Evolutionary conservation across 140 eudicot genomes (phyloP).

Genomic region (Stevia rebaudiana): DNA sequence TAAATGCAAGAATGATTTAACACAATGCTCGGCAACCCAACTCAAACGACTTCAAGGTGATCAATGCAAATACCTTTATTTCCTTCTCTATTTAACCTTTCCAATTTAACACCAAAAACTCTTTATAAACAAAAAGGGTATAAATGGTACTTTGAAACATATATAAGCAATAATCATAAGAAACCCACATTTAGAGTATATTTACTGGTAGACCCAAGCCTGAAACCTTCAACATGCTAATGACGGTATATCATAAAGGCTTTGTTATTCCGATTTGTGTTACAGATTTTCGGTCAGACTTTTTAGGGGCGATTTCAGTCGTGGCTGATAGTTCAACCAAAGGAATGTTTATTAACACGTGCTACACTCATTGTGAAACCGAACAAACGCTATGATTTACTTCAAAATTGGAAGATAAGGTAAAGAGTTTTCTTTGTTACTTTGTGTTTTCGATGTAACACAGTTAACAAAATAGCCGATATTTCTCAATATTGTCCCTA

Average conservation of each 20-base stretch:
- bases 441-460: neutral
- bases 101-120: neutral
- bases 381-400: conserved; percentile 23
- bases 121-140: too few relatives aligned
- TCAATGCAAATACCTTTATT: neutral
- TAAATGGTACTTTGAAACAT: neutral
- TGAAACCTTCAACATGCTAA: too few relatives aligned
- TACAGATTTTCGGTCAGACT: conserved; percentile 34
- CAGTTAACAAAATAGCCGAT: too few relatives aligned
- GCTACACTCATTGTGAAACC: conserved; percentile 38
- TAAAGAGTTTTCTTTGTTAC: neutral
- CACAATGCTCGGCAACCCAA: conserved; percentile 24
- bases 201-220: too few relatives aligned
- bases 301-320: conserved; percentile 17
- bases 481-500: too few relatives aligned
- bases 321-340: conserved; percentile 22
- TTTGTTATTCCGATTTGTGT: neutral
- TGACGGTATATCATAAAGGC: neutral
- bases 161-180: too few relatives aligned
- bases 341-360: conserved; percentile 46
- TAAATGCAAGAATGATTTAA: conserved; percentile 26
- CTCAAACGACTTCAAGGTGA: conserved; percentile 33
- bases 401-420: conserved; percentile 24
- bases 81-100: neutral
- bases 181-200: too few relatives aligned